phyloP scores from a whole-genome alignment of 495 filamentous ascomycete species.

The Neurospora hispaniola region DNA sequence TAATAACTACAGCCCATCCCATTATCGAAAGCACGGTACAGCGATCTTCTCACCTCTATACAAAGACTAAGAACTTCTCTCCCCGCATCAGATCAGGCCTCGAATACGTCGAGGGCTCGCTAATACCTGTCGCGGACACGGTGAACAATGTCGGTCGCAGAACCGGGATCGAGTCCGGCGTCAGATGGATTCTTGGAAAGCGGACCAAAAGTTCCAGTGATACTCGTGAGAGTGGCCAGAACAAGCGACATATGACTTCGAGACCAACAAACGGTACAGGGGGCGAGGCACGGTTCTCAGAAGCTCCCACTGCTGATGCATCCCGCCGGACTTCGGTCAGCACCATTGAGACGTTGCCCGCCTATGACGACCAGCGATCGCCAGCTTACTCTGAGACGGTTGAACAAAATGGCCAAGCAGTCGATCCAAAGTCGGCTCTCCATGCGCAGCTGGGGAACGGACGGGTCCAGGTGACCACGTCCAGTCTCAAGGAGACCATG shows the following conservation, averaged over 20 bases:
- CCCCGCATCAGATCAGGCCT: conserved; percentile 73
- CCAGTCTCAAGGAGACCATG: conserved; percentile 76
- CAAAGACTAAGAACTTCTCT: conserved; percentile 74
- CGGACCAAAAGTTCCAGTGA: conserved; percentile 33
- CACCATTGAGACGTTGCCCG: conserved; percentile 59
- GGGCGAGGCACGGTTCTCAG: background rate
- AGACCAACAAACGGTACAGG: conserved; percentile 15
- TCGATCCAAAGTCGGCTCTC: conserved; percentile 7
- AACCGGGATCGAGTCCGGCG: conserved; percentile 72
- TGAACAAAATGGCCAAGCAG: background rate
- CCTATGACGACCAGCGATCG: conserved; percentile 66
- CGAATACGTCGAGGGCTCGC: conserved; percentile 75
- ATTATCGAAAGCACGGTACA: conserved; percentile 71
- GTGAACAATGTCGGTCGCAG: conserved; percentile 69
- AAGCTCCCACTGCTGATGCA: background rate
- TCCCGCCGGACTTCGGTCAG: conserved; percentile 36
- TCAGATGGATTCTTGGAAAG: conserved; percentile 61
- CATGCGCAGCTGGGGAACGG: conserved; percentile 14
- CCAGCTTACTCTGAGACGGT: conserved; percentile 54
- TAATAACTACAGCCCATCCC: conserved; percentile 72
- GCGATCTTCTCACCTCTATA: conserved; percentile 70
- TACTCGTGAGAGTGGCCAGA: conserved; percentile 32
- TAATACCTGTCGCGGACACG: conserved; percentile 71
- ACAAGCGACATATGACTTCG: conserved; percentile 56
- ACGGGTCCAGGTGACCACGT: conserved; percentile 71